A percentile compares a stretch with the other conserved stretches of the same genome.
phyloP scores from a whole-genome alignment of 78 protist species.

The Dictyostelium purpureum region DNA sequence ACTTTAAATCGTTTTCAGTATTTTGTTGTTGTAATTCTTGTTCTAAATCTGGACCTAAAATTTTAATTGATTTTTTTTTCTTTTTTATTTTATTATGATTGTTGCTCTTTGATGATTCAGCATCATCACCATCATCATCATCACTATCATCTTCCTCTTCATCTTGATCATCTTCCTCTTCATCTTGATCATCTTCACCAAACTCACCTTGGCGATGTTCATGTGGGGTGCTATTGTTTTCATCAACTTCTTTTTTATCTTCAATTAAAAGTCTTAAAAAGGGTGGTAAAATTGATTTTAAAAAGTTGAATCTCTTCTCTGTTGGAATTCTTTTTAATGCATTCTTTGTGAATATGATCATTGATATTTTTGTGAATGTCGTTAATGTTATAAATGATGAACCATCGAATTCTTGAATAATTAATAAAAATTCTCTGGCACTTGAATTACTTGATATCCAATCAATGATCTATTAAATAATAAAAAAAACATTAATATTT shows the following conservation, averaged over 20 bases:
- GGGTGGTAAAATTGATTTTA: conserved; percentile 35
- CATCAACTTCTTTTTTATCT: not conserved
- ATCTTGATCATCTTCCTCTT: not conserved
- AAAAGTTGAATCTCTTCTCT: conserved; percentile 62
- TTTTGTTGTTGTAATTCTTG: conserved; percentile 53
- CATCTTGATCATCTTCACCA: not conserved
- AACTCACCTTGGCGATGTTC: not conserved
- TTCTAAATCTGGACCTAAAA: conserved; percentile 9
- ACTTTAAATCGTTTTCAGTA: conserved; percentile 20
- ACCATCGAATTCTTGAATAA: conserved; percentile 35
- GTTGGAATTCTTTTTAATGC: conserved; percentile 44
- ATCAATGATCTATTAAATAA: conserved; percentile 32
- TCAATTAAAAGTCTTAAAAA: conserved; percentile 11
- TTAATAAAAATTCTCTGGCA: conserved; percentile 69
- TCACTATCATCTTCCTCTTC: not conserved
- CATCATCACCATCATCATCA: not conserved
- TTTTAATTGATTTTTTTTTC: conserved; percentile 9
- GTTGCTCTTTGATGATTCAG: not conserved
- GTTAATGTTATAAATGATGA: conserved; percentile 49
- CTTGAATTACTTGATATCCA: conserved; percentile 65
- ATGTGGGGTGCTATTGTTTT: not conserved
- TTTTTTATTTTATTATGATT: not conserved
- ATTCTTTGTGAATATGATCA: conserved; percentile 23
- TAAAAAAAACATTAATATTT: not conserved
- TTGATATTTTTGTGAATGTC: conserved; percentile 11